These are phyloP conservation scores for Lagerstroemia speciosa DNA, from an alignment of 345 rosid species.

Conservation along the genomic window DNA sequence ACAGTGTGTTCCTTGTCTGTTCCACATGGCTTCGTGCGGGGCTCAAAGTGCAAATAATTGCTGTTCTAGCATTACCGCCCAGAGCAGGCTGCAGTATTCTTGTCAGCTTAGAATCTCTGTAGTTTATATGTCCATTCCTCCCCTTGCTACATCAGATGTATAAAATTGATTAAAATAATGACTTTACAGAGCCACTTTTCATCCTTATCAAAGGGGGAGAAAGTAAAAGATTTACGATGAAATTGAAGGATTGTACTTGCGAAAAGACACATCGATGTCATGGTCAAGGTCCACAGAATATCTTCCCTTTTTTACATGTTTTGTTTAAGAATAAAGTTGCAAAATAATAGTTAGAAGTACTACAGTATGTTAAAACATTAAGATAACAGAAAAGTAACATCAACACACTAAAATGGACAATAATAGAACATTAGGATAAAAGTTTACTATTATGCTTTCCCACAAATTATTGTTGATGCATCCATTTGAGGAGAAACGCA, in stretches of 20 bases:
- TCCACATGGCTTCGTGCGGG: slow-evolving; percentile 97
- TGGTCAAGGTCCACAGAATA: neutral
- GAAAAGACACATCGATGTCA: neutral
- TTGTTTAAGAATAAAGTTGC: neutral
- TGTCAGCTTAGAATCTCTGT: slow-evolving; percentile 93
- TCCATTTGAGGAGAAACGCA: too few species aligned
- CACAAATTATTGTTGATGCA: too few species aligned
- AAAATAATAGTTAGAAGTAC: neutral
- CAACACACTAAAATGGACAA: neutral
- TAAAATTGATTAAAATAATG: neutral
- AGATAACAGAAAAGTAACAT: neutral
- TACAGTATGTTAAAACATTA: neutral
- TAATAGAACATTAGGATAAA: neutral
- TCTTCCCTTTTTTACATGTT: neutral
- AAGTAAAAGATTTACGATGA: neutral
- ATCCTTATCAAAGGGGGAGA: neutral
- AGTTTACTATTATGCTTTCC: too few species aligned
- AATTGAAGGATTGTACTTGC: neutral
- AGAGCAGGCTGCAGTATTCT: slow-evolving; percentile 88
- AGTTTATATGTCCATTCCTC: slow-evolving; percentile 87
- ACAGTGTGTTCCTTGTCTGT: slow-evolving; percentile 92
- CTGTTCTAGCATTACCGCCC: slow-evolving; percentile 97
- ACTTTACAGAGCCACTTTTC: neutral
- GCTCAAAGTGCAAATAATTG: slow-evolving; percentile 90
- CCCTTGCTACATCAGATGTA: slow-evolving; percentile 58